These are phyloP conservation scores for Huntiella savannae DNA, from an alignment of 2,329 filamentous ascomycete species.

Conservation along the genomic window DNA sequence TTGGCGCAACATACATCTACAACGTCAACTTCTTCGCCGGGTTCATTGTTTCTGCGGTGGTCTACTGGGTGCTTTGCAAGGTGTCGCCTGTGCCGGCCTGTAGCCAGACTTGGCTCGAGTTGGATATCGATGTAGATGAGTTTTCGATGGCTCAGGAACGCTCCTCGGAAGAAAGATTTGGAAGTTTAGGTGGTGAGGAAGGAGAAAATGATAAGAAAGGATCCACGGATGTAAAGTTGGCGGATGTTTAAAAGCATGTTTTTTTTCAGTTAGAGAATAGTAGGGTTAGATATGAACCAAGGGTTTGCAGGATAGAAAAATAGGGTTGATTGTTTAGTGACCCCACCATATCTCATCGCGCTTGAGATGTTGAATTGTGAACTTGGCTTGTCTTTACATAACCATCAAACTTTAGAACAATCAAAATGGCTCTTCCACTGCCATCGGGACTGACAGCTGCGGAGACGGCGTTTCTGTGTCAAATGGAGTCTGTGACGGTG, in stretches of 20 bases:
- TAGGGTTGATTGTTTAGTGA: neutral
- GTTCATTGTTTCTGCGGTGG: slow-evolving; percentile 45
- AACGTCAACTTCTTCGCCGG: slow-evolving; percentile 81
- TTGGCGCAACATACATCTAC: slow-evolving; percentile 70
- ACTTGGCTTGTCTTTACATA: too few relatives aligned
- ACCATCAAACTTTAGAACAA: neutral
- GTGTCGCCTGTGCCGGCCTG: slow-evolving; percentile 55
- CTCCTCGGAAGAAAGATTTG: slow-evolving; percentile 13
- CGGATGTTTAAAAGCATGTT: neutral
- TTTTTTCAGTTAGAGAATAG: neutral
- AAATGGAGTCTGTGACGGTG: slow-evolving; percentile 92
- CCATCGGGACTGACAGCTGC: slow-evolving; percentile 49
- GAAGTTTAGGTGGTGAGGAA: slow-evolving; percentile 23
- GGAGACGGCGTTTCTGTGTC: slow-evolving; percentile 85
- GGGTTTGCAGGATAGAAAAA: neutral
- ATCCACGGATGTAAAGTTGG: slow-evolving; percentile 8
- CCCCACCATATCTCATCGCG: too few relatives aligned
- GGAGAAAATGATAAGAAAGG: slow-evolving; percentile 10
- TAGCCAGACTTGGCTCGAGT: slow-evolving; percentile 60
- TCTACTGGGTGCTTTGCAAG: slow-evolving; percentile 54
- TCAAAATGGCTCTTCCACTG: slow-evolving; percentile 30
- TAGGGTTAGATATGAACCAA: neutral
- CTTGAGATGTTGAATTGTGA: too few relatives aligned
- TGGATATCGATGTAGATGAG: slow-evolving; percentile 43
- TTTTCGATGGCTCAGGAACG: slow-evolving; percentile 25